Base-by-base conservation (phyloP, 352 stramenopile species). In the Phytophthora pseudosyringae region DNA sequence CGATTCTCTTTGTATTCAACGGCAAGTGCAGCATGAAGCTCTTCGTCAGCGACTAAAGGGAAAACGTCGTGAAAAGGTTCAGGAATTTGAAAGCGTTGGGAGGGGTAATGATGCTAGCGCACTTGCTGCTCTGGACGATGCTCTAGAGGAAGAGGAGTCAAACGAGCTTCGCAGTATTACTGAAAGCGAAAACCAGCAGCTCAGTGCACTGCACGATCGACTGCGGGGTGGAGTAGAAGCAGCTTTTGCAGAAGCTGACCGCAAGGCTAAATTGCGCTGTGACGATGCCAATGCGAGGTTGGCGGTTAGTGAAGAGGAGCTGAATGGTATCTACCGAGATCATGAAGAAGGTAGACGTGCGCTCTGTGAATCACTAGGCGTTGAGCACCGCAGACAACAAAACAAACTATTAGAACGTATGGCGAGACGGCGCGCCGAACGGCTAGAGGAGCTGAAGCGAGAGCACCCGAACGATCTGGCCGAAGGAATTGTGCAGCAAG, bases 341-440 rank as follows among this genome's bases (percentile, higher is more conserved):
- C 69, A 79, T 16, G 63, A 66, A 26, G 52, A 71, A 10, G 52
- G 60, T 9, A 65, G 55, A 28, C 49, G 49, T 4, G 56, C 62
- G 12, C 50, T 83, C 9, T 18, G 43, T 12, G 45, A 55, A 15
- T 50, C 73, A 6, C 32, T 83, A 18, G 53, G 48, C 3, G 49
- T 71, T 1, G 75, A 83, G 40, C 60, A 75, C 6, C 45, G 54
- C 21, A 64, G 71, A 10, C 75, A 80, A n/a, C 63, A 71, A 56
- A 66, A 76, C 35, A 83, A 80, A 48, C 36, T 83, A 13, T 26
- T 69, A 12, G 75, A 78, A 25, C 52, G 69, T 2, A 59, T 68
- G 25, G 65, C 56, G 5, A 73, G 55, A 31, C 50, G 64, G 13
- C 55, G 69, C 28, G 47, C 44, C 0, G 64, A 67, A 29, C 36